Evolutionary conservation across 2,329 filamentous ascomycete species (phyloP), one percentile per base, ranked within the genome.

Genomic region (Shiraia bambusicola): DNA sequence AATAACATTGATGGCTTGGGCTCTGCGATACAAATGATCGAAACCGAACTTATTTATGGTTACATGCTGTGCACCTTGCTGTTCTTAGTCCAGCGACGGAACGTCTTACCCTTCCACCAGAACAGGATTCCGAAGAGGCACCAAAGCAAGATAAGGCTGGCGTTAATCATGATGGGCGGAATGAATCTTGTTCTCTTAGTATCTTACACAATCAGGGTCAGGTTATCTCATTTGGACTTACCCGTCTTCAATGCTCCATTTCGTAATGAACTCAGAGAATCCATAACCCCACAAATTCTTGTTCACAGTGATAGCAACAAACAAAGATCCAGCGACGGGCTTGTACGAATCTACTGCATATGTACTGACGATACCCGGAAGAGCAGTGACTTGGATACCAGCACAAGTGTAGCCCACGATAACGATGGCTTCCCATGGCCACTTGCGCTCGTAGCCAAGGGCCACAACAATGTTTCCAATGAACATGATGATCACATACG

Each of bases 321-420:
- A 80, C 34, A 84, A 67, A 2, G 72, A 75, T 3, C 81, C 80
- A 0, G 80, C 74, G 2, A 83, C 76, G 0, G 81, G 79, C 65
- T 84, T 84, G 63, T 85, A 84, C 41, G 74, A 77, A 59, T 85
- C 82, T 12, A 84, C 76, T 0, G 80, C 78, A 54, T 84, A 84
- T 2, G 71, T 81, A 25, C 71, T 77, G 4, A 70, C 73, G 42
- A 85, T 84, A 10, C 76, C 75, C 0, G 82, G 81, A 10, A 85
- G 63, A 0, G 79, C 80, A 2, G 80, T 75, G 12, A 83, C 80
- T 56, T 82, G 78, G 30, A 83, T 78, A 61, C 72, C 80, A 0
- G 77, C 74, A 43, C 72, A 77, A 5, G 75, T 74, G 56, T 77
- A 83, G 6, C 79, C 80, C 37, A 83, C 69, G 13, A 83, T 72